Conservation (phyloP, 192 early-diverging fungal genomes). For the Gonapodya sp. region DNA sequence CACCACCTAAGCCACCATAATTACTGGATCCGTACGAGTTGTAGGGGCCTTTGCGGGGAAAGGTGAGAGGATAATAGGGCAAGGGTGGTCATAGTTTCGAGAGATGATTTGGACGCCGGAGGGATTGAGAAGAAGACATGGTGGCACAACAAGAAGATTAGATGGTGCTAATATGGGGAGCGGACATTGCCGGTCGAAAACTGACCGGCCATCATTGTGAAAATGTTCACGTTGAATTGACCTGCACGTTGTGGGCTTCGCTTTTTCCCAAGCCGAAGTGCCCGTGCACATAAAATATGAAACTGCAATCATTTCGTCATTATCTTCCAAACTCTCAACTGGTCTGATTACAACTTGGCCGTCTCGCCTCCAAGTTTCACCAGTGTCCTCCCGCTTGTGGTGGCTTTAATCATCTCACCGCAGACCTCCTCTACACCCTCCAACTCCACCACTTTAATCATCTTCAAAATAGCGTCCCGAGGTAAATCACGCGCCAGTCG, state of each 20-base stretch:
- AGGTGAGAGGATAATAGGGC: too few species aligned
- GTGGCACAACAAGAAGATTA: not conserved
- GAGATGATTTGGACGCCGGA: not conserved
- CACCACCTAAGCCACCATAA: not conserved
- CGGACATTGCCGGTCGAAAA: not conserved
- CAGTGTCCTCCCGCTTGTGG: not conserved
- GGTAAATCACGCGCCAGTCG: constrained; percentile 3
- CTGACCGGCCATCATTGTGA: not conserved
- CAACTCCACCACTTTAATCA: not conserved
- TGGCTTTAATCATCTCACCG: not conserved
- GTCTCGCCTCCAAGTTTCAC: not conserved
- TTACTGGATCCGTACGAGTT: not conserved
- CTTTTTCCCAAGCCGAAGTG: not conserved
- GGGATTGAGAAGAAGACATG: not conserved
- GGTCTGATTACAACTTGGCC: not conserved
- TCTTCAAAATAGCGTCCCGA: not conserved
- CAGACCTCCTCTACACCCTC: not conserved
- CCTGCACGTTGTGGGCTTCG: not conserved
- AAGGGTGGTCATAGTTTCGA: not conserved
- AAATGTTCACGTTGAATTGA: not conserved
- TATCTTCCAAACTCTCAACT: not conserved
- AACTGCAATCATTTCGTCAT: not conserved
- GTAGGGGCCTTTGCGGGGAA: not conserved
- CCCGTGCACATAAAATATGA: not conserved
- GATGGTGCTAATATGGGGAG: not conserved